phyloP scores from a whole-genome alignment of 805 yeast species.

The Scheffersomyces stipitis region DNA sequence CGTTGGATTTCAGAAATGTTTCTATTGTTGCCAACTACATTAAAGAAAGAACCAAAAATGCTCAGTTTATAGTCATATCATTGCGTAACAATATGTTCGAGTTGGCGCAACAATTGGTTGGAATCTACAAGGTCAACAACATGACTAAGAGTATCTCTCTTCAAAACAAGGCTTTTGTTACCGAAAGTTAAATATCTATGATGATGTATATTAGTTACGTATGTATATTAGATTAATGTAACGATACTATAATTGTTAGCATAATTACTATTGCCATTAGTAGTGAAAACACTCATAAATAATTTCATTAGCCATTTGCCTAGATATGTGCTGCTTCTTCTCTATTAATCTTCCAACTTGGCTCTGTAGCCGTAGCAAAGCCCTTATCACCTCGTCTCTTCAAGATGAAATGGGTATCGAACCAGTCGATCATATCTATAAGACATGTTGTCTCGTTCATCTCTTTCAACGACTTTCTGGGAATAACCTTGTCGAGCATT shows the following conservation, averaged over 20 bases:
- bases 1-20: slow-evolving; percentile 93
- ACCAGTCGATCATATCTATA: slow-evolving; percentile 75
- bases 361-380: slow-evolving; percentile 56
- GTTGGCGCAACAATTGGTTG: slow-evolving; percentile 89
- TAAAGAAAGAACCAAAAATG: slow-evolving; percentile 92
- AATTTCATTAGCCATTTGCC: neutral
- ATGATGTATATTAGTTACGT: neutral
- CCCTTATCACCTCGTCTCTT: slow-evolving; percentile 67
- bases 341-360: slow-evolving; percentile 19
- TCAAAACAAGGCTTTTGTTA: slow-evolving; percentile 55
- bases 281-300: no score
- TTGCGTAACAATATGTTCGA: slow-evolving; percentile 97
- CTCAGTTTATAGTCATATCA: slow-evolving; percentile 94
- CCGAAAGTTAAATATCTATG: neutral
- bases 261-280: no score
- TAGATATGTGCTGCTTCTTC: slow-evolving; percentile 1
- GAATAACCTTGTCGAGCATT: slow-evolving; percentile 65
- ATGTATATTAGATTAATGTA: neutral
- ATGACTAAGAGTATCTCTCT: slow-evolving; percentile 85
- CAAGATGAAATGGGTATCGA: slow-evolving; percentile 68
- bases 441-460: slow-evolving; percentile 62
- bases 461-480: slow-evolving; percentile 37
- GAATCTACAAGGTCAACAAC: slow-evolving; percentile 90
- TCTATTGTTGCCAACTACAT: slow-evolving; percentile 97
- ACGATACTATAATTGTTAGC: no score